phyloP scores from a whole-genome alignment of 2,329 filamentous ascomycete genomes.

The Colletotrichum sojae region DNA sequence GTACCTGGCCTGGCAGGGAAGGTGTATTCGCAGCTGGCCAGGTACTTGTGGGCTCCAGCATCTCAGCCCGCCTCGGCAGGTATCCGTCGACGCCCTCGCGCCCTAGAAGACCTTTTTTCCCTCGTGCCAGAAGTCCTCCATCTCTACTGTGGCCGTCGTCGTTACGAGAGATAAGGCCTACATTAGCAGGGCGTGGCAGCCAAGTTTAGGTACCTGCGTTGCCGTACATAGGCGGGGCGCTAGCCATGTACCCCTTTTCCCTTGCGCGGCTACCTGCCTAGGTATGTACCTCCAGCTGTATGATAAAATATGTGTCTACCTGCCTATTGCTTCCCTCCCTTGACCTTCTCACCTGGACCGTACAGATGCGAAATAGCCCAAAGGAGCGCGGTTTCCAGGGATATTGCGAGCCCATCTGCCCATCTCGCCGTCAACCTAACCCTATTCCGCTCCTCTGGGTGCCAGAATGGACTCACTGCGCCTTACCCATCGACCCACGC shows the following conservation, averaged over 20 bases:
- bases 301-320: not conserved
- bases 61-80: conserved; percentile 22
- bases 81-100: conserved; percentile 13
- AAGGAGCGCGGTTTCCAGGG: conserved; percentile 10
- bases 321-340: not conserved
- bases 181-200: conserved; percentile 9
- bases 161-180: conserved; percentile 21
- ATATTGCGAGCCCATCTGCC: conserved; percentile 18
- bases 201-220: conserved; percentile 32
- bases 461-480: conserved; percentile 35
- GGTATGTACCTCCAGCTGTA: not conserved
- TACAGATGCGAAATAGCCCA: conserved; percentile 8
- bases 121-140: too few relatives aligned
- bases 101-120: too few relatives aligned
- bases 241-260: conserved; percentile 36
- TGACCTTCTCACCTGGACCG: conserved; percentile 17
- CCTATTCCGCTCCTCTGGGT: conserved; percentile 12
- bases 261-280: conserved; percentile 27
- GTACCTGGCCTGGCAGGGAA: not conserved
- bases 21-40: not conserved
- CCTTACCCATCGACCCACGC: conserved; percentile 27
- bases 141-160: not conserved
- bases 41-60: conserved; percentile 19
- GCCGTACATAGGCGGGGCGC: conserved; percentile 19
- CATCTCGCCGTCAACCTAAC: conserved; percentile 21